Conservation (phyloP, 768 basidiomycete species). For the Fomitopsis serialis region DNA sequence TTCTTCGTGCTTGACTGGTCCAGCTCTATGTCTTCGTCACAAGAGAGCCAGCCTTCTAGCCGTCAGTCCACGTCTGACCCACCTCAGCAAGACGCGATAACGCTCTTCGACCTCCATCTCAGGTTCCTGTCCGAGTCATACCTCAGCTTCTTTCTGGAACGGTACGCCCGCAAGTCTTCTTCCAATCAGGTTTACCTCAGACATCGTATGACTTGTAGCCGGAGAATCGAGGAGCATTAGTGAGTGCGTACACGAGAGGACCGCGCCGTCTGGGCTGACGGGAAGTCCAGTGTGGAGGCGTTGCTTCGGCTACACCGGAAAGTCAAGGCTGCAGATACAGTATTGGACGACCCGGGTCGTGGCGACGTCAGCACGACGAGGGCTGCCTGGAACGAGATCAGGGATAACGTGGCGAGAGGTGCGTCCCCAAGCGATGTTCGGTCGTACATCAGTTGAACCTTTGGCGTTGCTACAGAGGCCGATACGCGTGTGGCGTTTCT, state of each 20-base stretch:
- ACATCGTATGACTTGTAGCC: constrained; percentile 41
- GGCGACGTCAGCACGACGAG: constrained; percentile 55
- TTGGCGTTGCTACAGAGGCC: constrained; percentile 47
- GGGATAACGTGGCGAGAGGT: constrained; percentile 85
- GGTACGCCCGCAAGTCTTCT: constrained; percentile 38
- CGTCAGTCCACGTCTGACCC: constrained; percentile 11
- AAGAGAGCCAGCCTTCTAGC: constrained; percentile 16
- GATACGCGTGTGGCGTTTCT: constrained; percentile 80
- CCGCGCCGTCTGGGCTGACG: neutral
- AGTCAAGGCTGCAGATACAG: constrained; percentile 62
- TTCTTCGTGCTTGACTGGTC: neutral
- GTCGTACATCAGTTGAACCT: neutral
- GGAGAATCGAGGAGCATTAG: constrained; percentile 84
- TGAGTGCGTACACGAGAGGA: constrained; percentile 30
- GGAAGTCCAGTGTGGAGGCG: constrained; percentile 55
- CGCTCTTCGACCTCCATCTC: constrained; percentile 70
- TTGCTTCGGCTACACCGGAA: constrained; percentile 69
- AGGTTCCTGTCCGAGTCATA: constrained; percentile 69
- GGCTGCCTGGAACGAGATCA: constrained; percentile 76
- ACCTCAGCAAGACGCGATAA: constrained; percentile 37
- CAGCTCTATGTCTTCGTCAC: constrained; percentile 17
- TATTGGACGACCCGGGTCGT: constrained; percentile 58
- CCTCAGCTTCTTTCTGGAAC: constrained; percentile 80
- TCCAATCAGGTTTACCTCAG: constrained; percentile 4
- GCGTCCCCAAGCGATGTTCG: constrained; percentile 11